phyloP scores from a whole-genome alignment of 2,329 filamentous ascomycete genomes.

The Aspergillus hortae region DNA sequence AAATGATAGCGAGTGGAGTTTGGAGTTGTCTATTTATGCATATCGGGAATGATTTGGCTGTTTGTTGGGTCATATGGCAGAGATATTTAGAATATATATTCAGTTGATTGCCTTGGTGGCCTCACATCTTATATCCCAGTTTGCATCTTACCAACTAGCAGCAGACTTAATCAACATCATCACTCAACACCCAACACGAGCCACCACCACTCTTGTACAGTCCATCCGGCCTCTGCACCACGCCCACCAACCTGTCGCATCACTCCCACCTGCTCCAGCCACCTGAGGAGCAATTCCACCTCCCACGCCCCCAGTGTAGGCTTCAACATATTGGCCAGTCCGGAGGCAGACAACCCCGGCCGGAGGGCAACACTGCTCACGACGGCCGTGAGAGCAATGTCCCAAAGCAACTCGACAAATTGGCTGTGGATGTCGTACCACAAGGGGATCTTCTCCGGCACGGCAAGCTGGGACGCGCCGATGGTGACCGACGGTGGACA shows the following conservation, averaged over 20 bases:
- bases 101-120: neutral
- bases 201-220: constrained; percentile 42
- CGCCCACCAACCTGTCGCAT: constrained; percentile 10
- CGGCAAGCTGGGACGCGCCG: neutral
- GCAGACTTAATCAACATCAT: neutral
- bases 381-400: constrained; percentile 38
- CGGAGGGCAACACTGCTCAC: constrained; percentile 41
- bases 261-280: constrained; percentile 32
- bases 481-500: constrained; percentile 12
- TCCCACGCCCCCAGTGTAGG: constrained; percentile 43
- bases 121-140: neutral
- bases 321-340: constrained; percentile 36
- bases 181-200: constrained; percentile 19
- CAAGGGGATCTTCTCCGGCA: constrained; percentile 37
- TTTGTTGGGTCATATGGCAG: no score
- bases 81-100: neutral
- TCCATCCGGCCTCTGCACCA: constrained; percentile 24
- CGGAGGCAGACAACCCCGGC: constrained; percentile 35
- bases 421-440: constrained; percentile 49
- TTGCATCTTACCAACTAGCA: neutral
- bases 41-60: neutral
- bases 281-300: constrained; percentile 37
- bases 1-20: neutral
- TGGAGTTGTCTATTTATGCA: neutral
- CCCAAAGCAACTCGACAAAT: constrained; percentile 38